These are phyloP conservation scores for Erysimum cheiranthoides DNA, from an alignment of 345 rosid genomes.

Conservation along the genomic window DNA sequence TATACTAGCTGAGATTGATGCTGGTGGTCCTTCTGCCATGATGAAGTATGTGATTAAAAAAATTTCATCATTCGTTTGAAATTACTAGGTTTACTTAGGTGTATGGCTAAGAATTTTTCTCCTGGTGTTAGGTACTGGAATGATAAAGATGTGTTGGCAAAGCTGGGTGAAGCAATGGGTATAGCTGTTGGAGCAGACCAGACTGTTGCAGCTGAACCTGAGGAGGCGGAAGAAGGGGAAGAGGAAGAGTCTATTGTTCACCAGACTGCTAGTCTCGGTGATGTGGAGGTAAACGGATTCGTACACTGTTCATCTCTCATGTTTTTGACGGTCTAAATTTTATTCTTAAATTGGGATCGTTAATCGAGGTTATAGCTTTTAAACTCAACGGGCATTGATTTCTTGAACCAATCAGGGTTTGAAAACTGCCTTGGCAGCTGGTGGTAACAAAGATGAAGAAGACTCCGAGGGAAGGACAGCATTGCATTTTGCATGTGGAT, in stretches of 20 bases:
- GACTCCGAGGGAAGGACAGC: conserved; percentile 98
- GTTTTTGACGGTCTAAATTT: not conserved
- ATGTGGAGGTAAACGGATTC: conserved; percentile 65
- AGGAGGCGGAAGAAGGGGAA: conserved; percentile 64
- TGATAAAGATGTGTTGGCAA: conserved; percentile 82
- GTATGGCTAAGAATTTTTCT: conserved; percentile 1
- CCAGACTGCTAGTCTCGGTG: conserved; percentile 88
- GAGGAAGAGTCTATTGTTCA: conserved; percentile 94
- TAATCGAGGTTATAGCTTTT: not conserved
- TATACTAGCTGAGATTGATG: conserved; percentile 84
- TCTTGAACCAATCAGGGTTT: conserved; percentile 60
- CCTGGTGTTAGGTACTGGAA: conserved; percentile 77
- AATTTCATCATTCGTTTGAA: not conserved
- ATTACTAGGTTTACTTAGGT: not conserved
- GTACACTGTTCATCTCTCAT: not conserved
- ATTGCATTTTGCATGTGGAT: conserved; percentile 97
- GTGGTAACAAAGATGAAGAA: conserved; percentile 92
- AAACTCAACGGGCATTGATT: conserved; percentile 3
- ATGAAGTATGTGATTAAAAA: conserved; percentile 65
- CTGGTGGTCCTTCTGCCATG: conserved; percentile 90
- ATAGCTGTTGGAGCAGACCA: conserved; percentile 65
- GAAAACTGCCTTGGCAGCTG: conserved; percentile 74
- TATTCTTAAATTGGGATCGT: not conserved
- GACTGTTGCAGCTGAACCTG: conserved; percentile 59
- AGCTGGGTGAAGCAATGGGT: conserved; percentile 99